These are phyloP conservation scores for Cystobasidium onofrii DNA, from an alignment of 768 basidiomycete species.

Conservation along the genomic window DNA sequence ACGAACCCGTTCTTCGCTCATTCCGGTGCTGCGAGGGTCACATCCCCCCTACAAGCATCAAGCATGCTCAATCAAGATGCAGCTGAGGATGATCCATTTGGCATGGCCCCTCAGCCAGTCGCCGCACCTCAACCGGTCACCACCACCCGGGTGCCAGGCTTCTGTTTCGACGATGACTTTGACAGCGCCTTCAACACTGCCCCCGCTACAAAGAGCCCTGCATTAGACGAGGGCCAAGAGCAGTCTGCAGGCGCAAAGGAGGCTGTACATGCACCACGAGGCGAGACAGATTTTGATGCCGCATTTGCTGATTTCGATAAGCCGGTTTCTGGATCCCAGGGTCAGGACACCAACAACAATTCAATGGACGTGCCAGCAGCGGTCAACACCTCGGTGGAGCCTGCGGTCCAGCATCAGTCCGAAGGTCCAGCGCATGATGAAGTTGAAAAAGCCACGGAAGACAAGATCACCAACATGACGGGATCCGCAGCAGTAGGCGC, in stretches of 20 bases:
- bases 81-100: not conserved
- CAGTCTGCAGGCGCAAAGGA: not conserved
- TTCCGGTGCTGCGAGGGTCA: not conserved
- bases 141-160: not conserved
- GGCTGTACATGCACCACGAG: not conserved
- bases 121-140: not conserved
- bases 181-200: not conserved
- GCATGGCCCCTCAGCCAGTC: not conserved
- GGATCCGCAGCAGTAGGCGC: not conserved
- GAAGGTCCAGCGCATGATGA: no score
- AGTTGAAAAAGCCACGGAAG: not conserved
- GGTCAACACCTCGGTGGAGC: no score
- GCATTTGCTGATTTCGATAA: conserved; percentile 22
- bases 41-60: not conserved
- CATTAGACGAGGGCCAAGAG: not conserved
- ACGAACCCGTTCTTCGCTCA: conserved; percentile 11
- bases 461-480: not conserved
- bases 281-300: conserved; percentile 3
- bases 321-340: not conserved
- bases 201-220: not conserved
- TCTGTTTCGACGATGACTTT: conserved; percentile 17
- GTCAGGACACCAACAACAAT: not conserved
- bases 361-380: not conserved
- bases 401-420: no score
- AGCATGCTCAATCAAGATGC: not conserved